Evolutionary conservation across 78 protist genomes (phyloP).

Genomic region (Chrysochromulina parva): DNA sequence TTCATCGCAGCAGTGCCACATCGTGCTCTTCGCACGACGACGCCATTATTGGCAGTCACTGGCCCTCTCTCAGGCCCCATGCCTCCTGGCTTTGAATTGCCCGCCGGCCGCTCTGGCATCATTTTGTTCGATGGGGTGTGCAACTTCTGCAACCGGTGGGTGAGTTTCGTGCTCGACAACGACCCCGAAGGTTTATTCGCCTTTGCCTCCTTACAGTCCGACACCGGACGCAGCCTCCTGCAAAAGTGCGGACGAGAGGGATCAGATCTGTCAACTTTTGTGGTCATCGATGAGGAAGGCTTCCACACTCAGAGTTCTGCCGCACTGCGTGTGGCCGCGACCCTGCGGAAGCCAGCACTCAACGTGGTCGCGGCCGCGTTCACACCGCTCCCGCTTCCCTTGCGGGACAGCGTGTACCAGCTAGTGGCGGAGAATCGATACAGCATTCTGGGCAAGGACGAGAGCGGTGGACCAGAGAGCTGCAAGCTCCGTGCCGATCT

Average conservation of each 20-base stretch:
- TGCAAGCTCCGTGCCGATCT: too few relatives aligned
- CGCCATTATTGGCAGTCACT: too few relatives aligned
- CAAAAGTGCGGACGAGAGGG: not conserved
- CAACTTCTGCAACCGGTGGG: conserved; percentile 21
- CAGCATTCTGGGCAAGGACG: too few relatives aligned
- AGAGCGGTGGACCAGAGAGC: too few relatives aligned
- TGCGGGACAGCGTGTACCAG: not conserved
- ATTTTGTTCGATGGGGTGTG: conserved; percentile 14
- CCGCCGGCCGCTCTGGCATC: not conserved
- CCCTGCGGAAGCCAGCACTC: not conserved
- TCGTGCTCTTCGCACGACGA: too few relatives aligned
- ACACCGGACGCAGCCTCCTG: not conserved
- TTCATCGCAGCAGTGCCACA: too few relatives aligned
- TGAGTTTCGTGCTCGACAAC: not conserved
- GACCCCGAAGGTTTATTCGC: not conserved
- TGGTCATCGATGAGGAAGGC: not conserved
- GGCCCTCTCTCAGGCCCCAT: too few relatives aligned
- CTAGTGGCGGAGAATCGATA: not conserved
- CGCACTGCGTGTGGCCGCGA: not conserved
- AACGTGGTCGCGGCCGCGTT: not conserved
- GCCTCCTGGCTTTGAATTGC: not conserved
- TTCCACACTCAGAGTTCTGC: not conserved
- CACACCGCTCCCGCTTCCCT: not conserved
- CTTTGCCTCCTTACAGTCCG: not conserved
- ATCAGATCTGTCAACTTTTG: not conserved